Evolutionary conservation across 2,329 filamentous ascomycete species (phyloP), one percentile per base, ranked within the genome.

Genomic region (Aspergillus floridensis): DNA sequence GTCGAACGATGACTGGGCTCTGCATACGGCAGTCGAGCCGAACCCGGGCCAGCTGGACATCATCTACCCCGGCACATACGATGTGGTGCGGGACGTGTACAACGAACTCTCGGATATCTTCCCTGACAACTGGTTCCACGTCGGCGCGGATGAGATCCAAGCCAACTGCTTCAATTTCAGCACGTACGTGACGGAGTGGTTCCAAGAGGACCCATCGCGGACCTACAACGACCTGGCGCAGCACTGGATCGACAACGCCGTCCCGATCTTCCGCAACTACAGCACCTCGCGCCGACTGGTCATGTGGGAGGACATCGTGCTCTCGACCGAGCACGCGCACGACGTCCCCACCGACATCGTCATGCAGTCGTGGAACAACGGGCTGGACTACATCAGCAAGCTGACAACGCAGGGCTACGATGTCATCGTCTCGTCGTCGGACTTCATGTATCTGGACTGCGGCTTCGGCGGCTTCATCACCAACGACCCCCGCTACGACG

Each of bases 131-230:
- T 81, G 80, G 74, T 84, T 84, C 75, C 83, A 85, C 65, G 79
- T 84, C 31, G 83, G 83, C 35, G 82, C 77, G 29, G 83, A 85
- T 63, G 82, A 85, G 68, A 74, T 86, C 24, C 82, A 84, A 60
- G 68, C 75, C 29, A 78, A 79, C 63, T 86, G 84, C 75, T 86
- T 83, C 76, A 86, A 86, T 70, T 83, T 84, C 70, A 83, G 80
- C 70, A 72, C 72, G 22, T 70, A 77, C 14, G 80, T 81, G 41
- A 76, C 73, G 3, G 72, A 79, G 5, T 86, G 80, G 77, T 81
- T 84, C 60, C 76, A 76, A 6, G 76, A 77, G 19, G 80, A 84
- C 58, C 74, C 78, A 22, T 82, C 80, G 12, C 76, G 81, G 47
- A 77, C 76, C 26, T 84, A 80, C 73, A 75, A 79, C 48, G 82